These are phyloP conservation scores for Dactylorhiza incarnata DNA, from an alignment of 106 monocot species.

Conservation along the genomic window DNA sequence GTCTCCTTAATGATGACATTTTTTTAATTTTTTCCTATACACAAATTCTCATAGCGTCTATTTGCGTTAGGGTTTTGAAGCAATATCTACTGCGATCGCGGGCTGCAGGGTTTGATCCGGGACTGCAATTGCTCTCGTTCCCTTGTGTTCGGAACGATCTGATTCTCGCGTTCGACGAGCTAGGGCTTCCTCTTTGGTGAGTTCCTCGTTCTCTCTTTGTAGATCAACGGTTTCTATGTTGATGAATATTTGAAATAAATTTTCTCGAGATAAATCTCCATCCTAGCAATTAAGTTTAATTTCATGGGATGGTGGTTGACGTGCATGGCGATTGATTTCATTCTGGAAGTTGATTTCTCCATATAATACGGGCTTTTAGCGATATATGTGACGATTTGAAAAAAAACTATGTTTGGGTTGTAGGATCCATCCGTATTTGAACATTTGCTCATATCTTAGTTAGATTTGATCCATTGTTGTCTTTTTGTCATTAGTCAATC, in stretches of 20 bases:
- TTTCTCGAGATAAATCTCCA: not conserved
- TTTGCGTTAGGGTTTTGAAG: slow-evolving; percentile 7
- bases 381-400: not conserved
- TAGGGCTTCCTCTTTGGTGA: slow-evolving; percentile 2
- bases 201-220: not conserved
- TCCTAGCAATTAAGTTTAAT: not conserved
- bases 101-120: slow-evolving; percentile 1
- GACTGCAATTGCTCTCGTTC: not conserved
- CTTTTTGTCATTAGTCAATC: slow-evolving; percentile 2
- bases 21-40: not conserved
- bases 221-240: not conserved
- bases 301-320: not conserved
- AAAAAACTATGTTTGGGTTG: not conserved
- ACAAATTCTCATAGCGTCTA: not conserved
- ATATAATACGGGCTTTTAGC: not conserved
- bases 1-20: not conserved
- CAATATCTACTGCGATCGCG: not conserved
- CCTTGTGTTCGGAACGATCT: not conserved
- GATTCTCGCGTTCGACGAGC: slow-evolving; percentile 1
- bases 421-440: not conserved
- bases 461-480: not conserved
- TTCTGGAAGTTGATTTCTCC: slow-evolving; percentile 1
- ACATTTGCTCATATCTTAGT: not conserved
- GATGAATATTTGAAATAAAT: not conserved
- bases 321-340: not conserved